Evolutionary conservation across 305 asterid genomes (phyloP).

Genomic region (Fraxinus latifolia): DNA sequence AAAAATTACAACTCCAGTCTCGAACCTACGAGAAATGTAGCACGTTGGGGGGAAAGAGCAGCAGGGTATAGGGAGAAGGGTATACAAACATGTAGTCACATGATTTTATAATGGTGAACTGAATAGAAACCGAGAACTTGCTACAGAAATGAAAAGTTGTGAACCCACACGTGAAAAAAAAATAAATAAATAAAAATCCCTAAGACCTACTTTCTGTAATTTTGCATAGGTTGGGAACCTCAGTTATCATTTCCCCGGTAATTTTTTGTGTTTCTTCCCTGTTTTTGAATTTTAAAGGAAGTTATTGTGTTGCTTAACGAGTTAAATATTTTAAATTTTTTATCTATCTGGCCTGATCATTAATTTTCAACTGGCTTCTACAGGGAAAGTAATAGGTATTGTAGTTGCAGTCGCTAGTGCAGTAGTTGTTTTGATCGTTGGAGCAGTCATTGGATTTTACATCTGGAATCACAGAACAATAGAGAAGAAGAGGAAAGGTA

Average conservation of each 20-base stretch:
- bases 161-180: not conserved
- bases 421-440: constrained; percentile 36
- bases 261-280: not conserved
- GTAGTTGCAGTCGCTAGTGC: constrained; percentile 40
- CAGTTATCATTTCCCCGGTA: not conserved
- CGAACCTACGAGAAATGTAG: not conserved
- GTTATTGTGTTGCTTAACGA: not conserved
- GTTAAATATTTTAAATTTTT: not conserved
- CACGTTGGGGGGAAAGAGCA: not conserved
- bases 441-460: constrained; percentile 32
- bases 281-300: not conserved
- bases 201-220: too few relatives aligned
- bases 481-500: constrained; percentile 59
- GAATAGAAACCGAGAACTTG: not conserved
- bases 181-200: too few relatives aligned
- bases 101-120: not conserved
- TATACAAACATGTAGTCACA: not conserved
- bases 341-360: not conserved
- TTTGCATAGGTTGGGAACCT: not conserved
- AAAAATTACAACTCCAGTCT: not conserved
- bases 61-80: not conserved
- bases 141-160: not conserved
- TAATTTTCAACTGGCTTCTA: not conserved
- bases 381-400: constrained; percentile 41
- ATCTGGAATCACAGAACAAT: constrained; percentile 41